phyloP scores from a whole-genome alignment of 768 basidiomycete genomes.

The Russula lepida region DNA sequence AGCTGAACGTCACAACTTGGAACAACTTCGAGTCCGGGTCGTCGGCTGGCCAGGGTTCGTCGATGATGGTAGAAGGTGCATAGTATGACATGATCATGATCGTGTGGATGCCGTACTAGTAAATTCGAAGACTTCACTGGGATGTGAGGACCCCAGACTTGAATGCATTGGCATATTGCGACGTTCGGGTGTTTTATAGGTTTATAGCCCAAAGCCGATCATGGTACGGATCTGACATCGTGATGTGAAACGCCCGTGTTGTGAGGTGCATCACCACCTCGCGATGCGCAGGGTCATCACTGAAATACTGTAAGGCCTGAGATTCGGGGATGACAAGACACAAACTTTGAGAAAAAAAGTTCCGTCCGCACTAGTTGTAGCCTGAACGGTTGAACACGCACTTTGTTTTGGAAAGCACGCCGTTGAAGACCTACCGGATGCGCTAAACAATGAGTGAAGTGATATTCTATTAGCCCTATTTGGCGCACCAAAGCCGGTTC shows the following conservation, averaged over 20 bases:
- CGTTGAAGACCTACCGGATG: too few relatives aligned
- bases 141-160: not conserved
- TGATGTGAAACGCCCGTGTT: not conserved
- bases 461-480: too few relatives aligned
- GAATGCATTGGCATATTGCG: not conserved
- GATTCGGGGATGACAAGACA: not conserved
- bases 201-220: too few relatives aligned
- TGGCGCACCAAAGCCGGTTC: too few relatives aligned
- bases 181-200: not conserved
- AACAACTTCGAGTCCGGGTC: constrained; percentile 49
- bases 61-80: not conserved
- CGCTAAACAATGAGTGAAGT: too few relatives aligned
- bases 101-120: too few relatives aligned
- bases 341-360: not conserved
- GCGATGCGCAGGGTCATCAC: too few relatives aligned
- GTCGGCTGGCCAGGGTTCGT: not conserved
- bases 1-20: constrained; percentile 81
- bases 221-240: not conserved
- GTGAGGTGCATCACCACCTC: not conserved
- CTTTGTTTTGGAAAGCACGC: too few relatives aligned
- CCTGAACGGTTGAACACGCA: too few relatives aligned
- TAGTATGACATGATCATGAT: too few relatives aligned
- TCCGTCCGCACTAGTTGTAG: not conserved
- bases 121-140: too few relatives aligned
- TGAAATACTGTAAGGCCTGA: not conserved